These are phyloP conservation scores for Capsicum baccatum DNA, from an alignment of 257 asterid species.

Conservation along the genomic window DNA sequence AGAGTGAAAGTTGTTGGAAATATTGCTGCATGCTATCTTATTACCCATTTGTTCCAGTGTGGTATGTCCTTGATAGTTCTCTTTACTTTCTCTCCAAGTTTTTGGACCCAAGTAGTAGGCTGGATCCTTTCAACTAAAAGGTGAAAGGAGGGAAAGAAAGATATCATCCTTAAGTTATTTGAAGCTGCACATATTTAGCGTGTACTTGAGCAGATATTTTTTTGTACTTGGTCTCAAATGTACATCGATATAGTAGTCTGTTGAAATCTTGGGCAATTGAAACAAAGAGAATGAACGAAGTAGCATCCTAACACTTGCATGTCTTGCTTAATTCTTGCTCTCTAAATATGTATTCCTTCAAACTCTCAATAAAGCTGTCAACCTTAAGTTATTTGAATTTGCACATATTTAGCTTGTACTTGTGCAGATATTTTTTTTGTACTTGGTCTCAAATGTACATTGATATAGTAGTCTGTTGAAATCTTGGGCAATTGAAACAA, in stretches of 20 bases:
- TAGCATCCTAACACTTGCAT: background rate
- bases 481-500: background rate
- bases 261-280: background rate
- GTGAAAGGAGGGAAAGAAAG: background rate
- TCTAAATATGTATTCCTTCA: background rate
- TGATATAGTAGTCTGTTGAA: background rate
- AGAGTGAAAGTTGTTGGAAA: background rate
- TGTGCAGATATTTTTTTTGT: background rate
- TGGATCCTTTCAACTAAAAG: conserved; percentile 8
- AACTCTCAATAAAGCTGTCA: background rate
- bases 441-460: background rate
- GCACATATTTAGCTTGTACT: background rate
- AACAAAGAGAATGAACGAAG: background rate
- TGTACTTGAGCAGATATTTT: background rate
- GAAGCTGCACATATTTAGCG: background rate
- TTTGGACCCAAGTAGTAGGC: background rate
- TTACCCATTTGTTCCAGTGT: background rate
- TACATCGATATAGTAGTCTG: background rate
- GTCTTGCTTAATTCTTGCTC: background rate
- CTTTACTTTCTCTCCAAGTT: background rate
- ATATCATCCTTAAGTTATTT: background rate
- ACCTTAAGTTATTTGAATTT: background rate
- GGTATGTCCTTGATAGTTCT: background rate
- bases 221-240: background rate
- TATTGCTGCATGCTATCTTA: background rate